Base-by-base conservation (phyloP, 306 rosid genomes). In the Mimosa pudica region DNA sequence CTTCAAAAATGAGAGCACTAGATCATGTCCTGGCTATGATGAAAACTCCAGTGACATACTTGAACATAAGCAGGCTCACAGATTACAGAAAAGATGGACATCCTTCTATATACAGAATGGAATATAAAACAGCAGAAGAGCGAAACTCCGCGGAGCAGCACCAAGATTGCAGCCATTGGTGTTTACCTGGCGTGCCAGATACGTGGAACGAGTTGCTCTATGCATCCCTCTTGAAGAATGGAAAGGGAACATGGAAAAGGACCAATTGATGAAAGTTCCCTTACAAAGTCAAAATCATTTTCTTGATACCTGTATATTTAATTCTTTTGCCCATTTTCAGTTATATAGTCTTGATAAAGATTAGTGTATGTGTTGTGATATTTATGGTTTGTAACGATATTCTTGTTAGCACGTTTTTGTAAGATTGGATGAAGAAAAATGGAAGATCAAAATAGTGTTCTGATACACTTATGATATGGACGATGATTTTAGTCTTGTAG, bases 21-120 rank as follows among this genome's bases (percentile, higher is more conserved):
- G 96, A 91, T 47, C 17, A 83, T 80, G 88, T 96, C 72, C 69
- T 96, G 63, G 20, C 76, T 77, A 87, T 82, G 84, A 89, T 93
- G 94, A 91, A 87, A 83, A 89, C 93, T 14, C 94, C 91, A 10
- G 89, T 91, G 44, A 60, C 79, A n/a, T 96, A 90, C 87, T 74
- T 96, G 70, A 96, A 96, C 93, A 90, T 93, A 67, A 93, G 93
- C 72, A 88, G 89, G 83, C 92, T 93, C 55, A 96, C 98, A 7
- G 94, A 90, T 84, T 96, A 84, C 84, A 85, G 99, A 73, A 91
- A 10, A 92, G 99, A 96, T 70, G 97, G 85, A 0, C 98, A 96
- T 82, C 99, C 98, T 63, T 91, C 99, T 32, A 83, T 96, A 70
- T 91, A 89, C 87, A 85, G 87, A 82, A 80, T 68, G 89, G 82